Base-by-base conservation (phyloP, 176 grass and related monocot genomes). In the Typha latifolia region DNA sequence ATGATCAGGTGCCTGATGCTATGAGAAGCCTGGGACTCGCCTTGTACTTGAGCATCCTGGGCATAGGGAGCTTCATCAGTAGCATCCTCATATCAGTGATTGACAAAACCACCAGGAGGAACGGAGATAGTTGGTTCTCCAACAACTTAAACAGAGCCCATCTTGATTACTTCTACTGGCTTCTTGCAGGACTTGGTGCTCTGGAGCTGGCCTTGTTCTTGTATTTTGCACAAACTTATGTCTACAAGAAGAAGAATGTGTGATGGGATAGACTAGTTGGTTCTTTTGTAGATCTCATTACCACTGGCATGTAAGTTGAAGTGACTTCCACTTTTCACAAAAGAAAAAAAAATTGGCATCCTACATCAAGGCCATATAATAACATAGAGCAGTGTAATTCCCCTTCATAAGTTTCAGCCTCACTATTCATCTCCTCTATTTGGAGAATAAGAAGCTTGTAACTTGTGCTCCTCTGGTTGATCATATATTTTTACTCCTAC, bases 151-250 rank as follows among this genome's bases (percentile, higher is more conserved):
- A 90, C 74, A 77, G 77, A 13, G 80, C 80, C 7, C 80, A 91
- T 72, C 74, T 91, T 56, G 78, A 87, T 69, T 91, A 84, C 78
- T 91, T 91, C 74, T 91, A 81, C 37, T 81, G 80, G 70, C 74
- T 91, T 29, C 88, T 87, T 19, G 77, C 80, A 6, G 67, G 61
- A 0, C 27, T 91, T 5, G 81, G 77, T 51, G 66, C 72, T 3
- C 4, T 12, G 2, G 77, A 84, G 74, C 71, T 91, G 9, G 43
- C 18, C 4, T 49, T 91, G 20, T 91, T 57, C 31, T 13, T 84
- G 0, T 32, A 2, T 63, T 78, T 81, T 49, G 70, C 77, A 0
- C 14, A 23, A 0, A 48, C 63, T 13, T 87, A 87, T 74, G 63
- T 62, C 4, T 84, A 81, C 62, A 84, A 52, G 32, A 71, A 18